Evolutionary conservation across 1,284 basidiomycete species (phyloP), one percentile per base, ranked within the genome.

Genomic region (Cystobasidiaceae sp.): DNA sequence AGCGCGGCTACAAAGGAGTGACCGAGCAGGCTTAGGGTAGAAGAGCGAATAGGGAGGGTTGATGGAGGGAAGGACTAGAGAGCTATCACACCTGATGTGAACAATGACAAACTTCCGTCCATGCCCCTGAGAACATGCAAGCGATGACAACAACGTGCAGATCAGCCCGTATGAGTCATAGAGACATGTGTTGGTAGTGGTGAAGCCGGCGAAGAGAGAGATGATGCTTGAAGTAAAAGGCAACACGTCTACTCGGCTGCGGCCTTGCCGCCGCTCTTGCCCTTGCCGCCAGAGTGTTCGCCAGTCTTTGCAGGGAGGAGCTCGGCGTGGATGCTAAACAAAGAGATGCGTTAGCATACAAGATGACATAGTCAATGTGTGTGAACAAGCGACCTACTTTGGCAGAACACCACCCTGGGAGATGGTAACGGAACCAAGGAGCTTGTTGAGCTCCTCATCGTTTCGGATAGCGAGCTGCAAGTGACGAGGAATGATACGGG

Each of bases 401-500:
- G 61, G 61, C 45, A 93, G 85, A 65, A 93, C 90, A 85, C 90
- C 90, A 80, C 90, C 90, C 75, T 93, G 89, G 25, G 87, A 89
- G 80, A 93, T 92, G 75, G 89, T 86, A 70, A 92, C 90, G 72
- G 85, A 82, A 52, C 90, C 89, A 50, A 93, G 82, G 48, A 90
- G 84, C 74, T 84, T 87, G 78, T 85, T 84, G 74, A 87, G 75
- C 73, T 78, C 77, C 70, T 78, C 77, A 57, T 78, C 77, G 70
- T 72, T 72, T 50, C 63, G 84, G 78, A 93, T 90, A 71, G 90
- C 90, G 69, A 93, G 86, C 77, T 92, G 89, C 66, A 93, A 77
- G 79, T 93, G 90, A 76, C 90, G 85, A 67, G 90, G 90, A 15
- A 91, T 88, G 76, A 93, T 92, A 86, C 90, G 89, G 75, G 89